Evolutionary conservation across 2,329 filamentous ascomycete genomes (phyloP), one percentile per base, ranked within the genome.

Genomic region (Fusarium paranaense): DNA sequence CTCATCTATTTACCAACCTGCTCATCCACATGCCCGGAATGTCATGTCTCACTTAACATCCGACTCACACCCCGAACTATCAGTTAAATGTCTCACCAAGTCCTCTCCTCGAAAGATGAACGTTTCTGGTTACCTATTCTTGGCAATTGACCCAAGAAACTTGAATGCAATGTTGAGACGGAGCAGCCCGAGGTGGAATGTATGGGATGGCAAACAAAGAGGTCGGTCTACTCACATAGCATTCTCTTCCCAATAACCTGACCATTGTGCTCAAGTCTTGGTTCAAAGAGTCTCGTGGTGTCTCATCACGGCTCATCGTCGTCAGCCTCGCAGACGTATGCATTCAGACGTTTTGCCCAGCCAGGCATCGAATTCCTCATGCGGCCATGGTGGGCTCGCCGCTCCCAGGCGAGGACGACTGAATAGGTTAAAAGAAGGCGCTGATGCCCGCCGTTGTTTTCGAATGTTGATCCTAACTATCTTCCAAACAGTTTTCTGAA

Each of bases 291-390:
- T 64, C 66, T 61, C 72, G 68, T 78, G 77, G 76, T 76, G 74
- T 78, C 71, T 77, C 60, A 65, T 42, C 60, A 60, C 60, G 59
- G 58, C 32, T 27, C 42, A 47, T 37, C 56, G 38, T 62, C 38
- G 64, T 71, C 67, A 74, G 67, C 69, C 64, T 70, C 56, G 37
- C n/a, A 50, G 57, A 68, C 67, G 72, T 69, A 79, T 78, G 77
- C 68, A 70, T 65, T 54, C 64, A 71, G 61, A 63, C 37, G 47
- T 40, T 66, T 66, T 67, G 61, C 35, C 64, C 72, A 73, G 68
- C 68, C 70, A 73, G 67, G 60, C 47, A 66, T 64, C 11, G 61
- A 72, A 70, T 72, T 74, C 74, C 71, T 70, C 69, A 68, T 74
- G 73, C 70, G 67, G 70, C 54, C 59, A 42, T 64, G n/a, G 38